These are phyloP conservation scores for Termitomyces sp. DNA, from an alignment of 768 basidiomycete species.

Conservation along the genomic window DNA sequence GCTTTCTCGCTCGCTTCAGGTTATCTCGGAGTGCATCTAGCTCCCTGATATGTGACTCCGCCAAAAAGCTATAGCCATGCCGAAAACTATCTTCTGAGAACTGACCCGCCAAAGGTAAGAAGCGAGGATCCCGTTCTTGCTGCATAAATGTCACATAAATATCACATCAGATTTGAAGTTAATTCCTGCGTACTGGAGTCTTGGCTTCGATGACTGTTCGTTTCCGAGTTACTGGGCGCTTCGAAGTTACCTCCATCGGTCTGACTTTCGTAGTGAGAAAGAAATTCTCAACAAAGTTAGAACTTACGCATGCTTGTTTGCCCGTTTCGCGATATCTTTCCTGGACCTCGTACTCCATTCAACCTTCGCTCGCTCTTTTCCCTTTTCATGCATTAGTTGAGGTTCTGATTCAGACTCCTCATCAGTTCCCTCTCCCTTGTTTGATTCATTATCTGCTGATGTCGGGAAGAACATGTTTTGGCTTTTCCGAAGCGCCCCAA, in stretches of 20 bases:
- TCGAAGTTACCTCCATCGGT: constrained; percentile 79
- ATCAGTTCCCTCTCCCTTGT: constrained; percentile 13
- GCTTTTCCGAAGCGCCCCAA: constrained; percentile 63
- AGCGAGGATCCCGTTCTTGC: constrained; percentile 86
- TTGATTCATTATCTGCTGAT: constrained; percentile 25
- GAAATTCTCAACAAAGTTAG: neutral
- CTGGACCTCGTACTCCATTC: constrained; percentile 39
- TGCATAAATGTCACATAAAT: constrained; percentile 21
- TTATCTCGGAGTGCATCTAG: constrained; percentile 59
- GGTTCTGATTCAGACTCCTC: constrained; percentile 5
- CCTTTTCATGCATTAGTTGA: constrained; percentile 1
- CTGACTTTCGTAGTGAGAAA: constrained; percentile 31
- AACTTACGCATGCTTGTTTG: constrained; percentile 84
- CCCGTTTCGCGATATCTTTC: constrained; percentile 51
- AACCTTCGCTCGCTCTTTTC: constrained; percentile 27
- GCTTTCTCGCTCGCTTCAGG: constrained; percentile 63
- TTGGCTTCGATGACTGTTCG: constrained; percentile 65
- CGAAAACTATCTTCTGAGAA: constrained; percentile 63
- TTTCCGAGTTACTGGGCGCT: constrained; percentile 73
- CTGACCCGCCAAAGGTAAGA: constrained; percentile 66
- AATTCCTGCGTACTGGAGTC: constrained; percentile 47
- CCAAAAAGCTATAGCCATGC: constrained; percentile 70
- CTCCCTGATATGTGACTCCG: constrained; percentile 60
- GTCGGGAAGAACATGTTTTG: constrained; percentile 47
- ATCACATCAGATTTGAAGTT: constrained; percentile 1